Evolutionary conservation across 257 asterid genomes (phyloP).

Genomic region (Gentiana macrophylla): DNA sequence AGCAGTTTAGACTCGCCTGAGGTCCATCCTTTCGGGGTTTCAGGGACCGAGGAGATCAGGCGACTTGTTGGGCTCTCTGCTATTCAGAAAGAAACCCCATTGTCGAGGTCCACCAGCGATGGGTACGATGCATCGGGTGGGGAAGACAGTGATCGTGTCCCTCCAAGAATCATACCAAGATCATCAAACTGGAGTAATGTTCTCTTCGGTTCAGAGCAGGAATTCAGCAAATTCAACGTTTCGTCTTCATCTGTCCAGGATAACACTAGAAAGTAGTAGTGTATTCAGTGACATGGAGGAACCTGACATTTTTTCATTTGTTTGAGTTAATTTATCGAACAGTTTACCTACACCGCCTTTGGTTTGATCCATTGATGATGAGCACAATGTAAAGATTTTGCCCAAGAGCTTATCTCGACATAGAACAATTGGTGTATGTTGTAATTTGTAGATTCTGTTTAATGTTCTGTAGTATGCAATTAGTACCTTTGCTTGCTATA

Average conservation of each 20-base stretch:
- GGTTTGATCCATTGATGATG: neutral
- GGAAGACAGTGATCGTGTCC: conserved; percentile 86
- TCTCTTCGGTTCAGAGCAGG: conserved; percentile 62
- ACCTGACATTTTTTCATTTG: conserved; percentile 36
- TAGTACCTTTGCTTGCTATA: neutral
- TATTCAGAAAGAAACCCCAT: conserved; percentile 36
- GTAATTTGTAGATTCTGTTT: neutral
- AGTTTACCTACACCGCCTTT: neutral
- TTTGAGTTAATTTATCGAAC: conserved; percentile 12
- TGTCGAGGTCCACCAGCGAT: conserved; percentile 84
- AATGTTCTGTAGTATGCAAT: neutral
- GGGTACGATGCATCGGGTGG: conserved; percentile 99
- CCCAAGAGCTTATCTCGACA: neutral
- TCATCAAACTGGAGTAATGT: conserved; percentile 64
- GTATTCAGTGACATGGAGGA: neutral
- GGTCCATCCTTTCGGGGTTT: conserved; percentile 52
- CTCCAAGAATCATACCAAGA: conserved; percentile 43
- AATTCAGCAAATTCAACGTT: conserved; percentile 22
- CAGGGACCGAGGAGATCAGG: conserved; percentile 53
- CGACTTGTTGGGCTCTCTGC: conserved; percentile 38
- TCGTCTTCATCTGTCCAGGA: conserved; percentile 47
- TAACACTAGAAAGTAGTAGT: conserved; percentile 38
- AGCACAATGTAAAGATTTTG: neutral
- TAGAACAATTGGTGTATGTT: neutral
- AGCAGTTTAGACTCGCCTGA: conserved; percentile 92